Evolutionary conservation across 2,329 filamentous ascomycete species (phyloP), one percentile per base, ranked within the genome.

Genomic region (Stagonosporopsis rhizophila): DNA sequence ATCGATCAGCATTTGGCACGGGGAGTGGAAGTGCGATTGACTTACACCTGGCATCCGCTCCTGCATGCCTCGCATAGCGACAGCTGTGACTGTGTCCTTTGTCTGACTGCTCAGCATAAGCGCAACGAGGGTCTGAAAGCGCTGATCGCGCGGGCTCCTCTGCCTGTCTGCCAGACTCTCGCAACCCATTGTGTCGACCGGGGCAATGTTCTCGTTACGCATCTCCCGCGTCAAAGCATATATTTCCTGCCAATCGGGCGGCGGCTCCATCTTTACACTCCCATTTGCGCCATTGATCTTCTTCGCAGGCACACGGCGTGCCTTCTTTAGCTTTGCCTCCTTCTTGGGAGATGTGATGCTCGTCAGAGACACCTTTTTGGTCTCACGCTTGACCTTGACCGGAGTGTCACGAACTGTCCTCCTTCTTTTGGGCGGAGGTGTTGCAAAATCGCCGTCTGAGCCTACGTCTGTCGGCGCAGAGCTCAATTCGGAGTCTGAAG

Each of bases 161-260:
- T 78, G 73, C 44, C 82, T 78, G 52, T 85, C 79, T 2, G 90
- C 90, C 9, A 95, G 82, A 7, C 85, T 85, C 76, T 92, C 92
- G 77, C 95, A 99, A 11, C 95, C 95, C 93, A 98, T 97, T 0
- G 94, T 98, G 75, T 99, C 95, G 11, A 99, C 95, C 0, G 94
- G 90, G 0, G 95, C 95, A 0, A 84, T 76, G 35, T 84, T 89
- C 77, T 80, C 84, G 72, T 72, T 89, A 78, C 78, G 88, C 92
- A 98, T 97, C 69, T 85, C 83, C 68, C 89, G 88, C 40, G 96
- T 89, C 0, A 86, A 79, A 30, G 83, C 78, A 77, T 97, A 99
- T 54, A 96, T 87, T 53, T 87, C 84, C 60, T 92, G 87, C 95
- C 95, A 97, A 72, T 92, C 87, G 0, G 87, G 82, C 0, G 93